Percentiles rank a stretch among this genome's conserved stretches.
These are phyloP conservation scores for Lentinus tigrinus DNA, from an alignment of 768 basidiomycete species.

Conservation along the genomic window DNA sequence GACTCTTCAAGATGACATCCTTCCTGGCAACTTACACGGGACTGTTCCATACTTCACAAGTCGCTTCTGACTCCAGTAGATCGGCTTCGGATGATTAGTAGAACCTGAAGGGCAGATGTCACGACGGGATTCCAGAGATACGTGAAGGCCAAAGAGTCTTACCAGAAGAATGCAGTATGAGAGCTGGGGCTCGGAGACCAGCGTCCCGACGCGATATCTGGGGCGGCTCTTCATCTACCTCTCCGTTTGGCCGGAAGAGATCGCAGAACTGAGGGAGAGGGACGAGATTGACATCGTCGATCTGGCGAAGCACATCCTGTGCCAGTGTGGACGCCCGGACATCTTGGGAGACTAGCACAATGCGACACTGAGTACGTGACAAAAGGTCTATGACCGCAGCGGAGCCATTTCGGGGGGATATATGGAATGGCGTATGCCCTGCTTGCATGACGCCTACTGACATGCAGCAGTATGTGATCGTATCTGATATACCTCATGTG, in stretches of 20 bases:
- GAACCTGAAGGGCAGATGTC: not conserved
- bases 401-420: conserved; percentile 33
- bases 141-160: not conserved
- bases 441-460: conserved; percentile 19
- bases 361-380: not conserved
- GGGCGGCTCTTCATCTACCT: not conserved
- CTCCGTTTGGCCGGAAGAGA: not conserved
- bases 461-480: conserved; percentile 13
- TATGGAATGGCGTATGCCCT: conserved; percentile 28
- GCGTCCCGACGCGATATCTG: not conserved
- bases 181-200: not conserved
- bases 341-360: not conserved
- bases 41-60: not conserved
- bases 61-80: not conserved
- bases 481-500: conserved; percentile 18
- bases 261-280: not conserved
- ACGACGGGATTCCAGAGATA: not conserved
- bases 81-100: not conserved
- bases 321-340: not conserved
- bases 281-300: not conserved
- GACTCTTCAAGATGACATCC: not conserved
- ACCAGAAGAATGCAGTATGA: conserved; percentile 3
- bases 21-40: not conserved
- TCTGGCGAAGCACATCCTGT: not conserved
- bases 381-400: conserved; percentile 30